Percentiles rank a stretch among this genome's conserved stretches.
These are phyloP conservation scores for Isoetes taiwanensis DNA, from an alignment of 75 land plant species.

Conservation along the genomic window DNA sequence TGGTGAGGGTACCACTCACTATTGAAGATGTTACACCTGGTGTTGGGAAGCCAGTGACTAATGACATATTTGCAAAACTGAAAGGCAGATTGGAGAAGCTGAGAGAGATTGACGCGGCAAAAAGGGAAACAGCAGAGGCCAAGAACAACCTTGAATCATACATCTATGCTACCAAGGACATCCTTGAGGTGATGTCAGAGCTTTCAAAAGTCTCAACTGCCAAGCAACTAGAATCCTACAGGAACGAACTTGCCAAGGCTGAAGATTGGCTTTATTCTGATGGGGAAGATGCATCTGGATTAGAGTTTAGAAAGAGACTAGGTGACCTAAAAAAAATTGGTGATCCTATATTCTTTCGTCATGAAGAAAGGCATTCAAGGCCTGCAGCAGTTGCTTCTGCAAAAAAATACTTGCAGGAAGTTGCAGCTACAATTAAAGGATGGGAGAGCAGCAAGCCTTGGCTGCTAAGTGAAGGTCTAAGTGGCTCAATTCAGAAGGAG, in stretches of 20 bases:
- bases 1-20: constrained; percentile 74
- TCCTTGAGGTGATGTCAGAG: neutral
- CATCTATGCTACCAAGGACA: constrained; percentile 75
- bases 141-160: constrained; percentile 85
- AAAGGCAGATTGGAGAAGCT: constrained; percentile 46
- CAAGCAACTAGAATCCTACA: constrained; percentile 49
- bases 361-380: constrained; percentile 38
- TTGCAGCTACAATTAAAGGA: constrained; percentile 38
- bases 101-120: constrained; percentile 59
- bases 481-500: constrained; percentile 24
- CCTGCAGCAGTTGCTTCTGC: constrained; percentile 48
- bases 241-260: constrained; percentile 61
- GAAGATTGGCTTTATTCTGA: constrained; percentile 91
- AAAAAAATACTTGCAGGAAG: constrained; percentile 26
- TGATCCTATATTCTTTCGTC: constrained; percentile 81
- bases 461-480: constrained; percentile 51
- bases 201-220: constrained; percentile 35
- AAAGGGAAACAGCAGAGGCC: constrained; percentile 68
- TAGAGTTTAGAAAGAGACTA: constrained; percentile 50
- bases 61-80: constrained; percentile 45
- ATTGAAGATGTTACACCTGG: constrained; percentile 48
- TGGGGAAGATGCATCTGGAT: constrained; percentile 80
- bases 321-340: constrained; percentile 52
- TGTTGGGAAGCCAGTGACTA: constrained; percentile 44
- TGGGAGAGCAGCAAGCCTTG: constrained; percentile 69